A percentile compares a stretch with the other conserved stretches of the same genome.
Conservation (phyloP, 2,329 filamentous ascomycete species). For the Cladosporium sp. region DNA sequence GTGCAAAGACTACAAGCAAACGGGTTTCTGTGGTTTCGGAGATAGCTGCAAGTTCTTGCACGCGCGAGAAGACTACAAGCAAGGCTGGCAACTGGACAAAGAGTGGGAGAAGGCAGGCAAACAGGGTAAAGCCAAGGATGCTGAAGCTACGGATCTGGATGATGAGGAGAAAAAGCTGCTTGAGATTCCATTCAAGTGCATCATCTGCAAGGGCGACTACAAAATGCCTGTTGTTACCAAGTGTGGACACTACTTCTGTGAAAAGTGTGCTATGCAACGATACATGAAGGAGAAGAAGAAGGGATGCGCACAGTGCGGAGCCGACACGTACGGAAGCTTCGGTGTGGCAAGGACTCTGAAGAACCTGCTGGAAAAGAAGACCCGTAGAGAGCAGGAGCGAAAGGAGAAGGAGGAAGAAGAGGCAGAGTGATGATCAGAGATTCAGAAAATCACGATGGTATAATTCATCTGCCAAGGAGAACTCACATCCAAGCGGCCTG, state of each 20-base stretch:
- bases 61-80: conserved; percentile 72
- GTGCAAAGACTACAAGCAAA: conserved; percentile 91
- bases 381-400: conserved; percentile 8
- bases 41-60: conserved; percentile 82
- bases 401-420: conserved; percentile 6
- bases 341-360: conserved; percentile 80
- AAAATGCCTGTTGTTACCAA: conserved; percentile 78
- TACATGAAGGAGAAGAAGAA: conserved; percentile 78
- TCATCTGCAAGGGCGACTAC: conserved; percentile 78
- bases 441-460: neutral
- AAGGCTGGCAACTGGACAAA: conserved; percentile 90
- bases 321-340: conserved; percentile 84
- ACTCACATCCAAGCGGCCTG: too few species aligned
- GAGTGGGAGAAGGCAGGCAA: conserved; percentile 85
- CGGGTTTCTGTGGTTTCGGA: conserved; percentile 67
- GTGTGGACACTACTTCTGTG: conserved; percentile 95
- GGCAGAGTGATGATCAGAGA: neutral
- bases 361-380: conserved; percentile 72
- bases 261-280: conserved; percentile 77
- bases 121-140: conserved; percentile 61
- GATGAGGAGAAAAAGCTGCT: conserved; percentile 70
- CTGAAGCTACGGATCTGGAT: conserved; percentile 47
- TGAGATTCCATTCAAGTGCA: conserved; percentile 83
- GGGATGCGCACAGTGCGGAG: conserved; percentile 77
- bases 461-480: too few species aligned